Percentiles rank a stretch among this genome's conserved stretches.
phyloP scores from a whole-genome alignment of 306 rosid genomes.

The Vigna unguiculata region DNA sequence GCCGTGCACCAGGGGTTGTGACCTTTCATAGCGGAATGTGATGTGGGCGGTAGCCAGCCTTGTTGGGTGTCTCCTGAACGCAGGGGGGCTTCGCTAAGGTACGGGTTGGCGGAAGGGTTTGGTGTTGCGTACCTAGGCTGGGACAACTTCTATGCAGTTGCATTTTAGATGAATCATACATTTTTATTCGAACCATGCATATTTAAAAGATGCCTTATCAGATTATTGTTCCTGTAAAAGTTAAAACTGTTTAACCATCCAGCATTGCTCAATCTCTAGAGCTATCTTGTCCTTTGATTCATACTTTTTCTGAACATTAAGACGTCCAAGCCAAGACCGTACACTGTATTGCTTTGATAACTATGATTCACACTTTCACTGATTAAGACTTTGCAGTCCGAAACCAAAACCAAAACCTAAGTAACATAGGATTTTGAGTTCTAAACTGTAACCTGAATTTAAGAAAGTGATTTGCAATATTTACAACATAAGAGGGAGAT shows the following conservation, averaged over 20 bases:
- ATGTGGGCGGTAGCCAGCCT: too few relatives aligned
- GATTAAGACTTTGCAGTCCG: too few relatives aligned
- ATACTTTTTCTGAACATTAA: not conserved
- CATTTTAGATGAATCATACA: not conserved
- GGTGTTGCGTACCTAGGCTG: too few relatives aligned
- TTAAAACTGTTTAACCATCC: not conserved
- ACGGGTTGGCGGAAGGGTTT: too few relatives aligned
- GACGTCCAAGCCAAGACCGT: not conserved
- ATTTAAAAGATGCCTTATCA: not conserved
- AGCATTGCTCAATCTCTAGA: too few relatives aligned
- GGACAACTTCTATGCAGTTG: not conserved
- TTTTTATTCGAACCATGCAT: not conserved
- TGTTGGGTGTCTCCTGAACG: too few relatives aligned
- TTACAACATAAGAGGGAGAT: constrained; percentile 2
- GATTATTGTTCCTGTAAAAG: not conserved
- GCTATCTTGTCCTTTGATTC: too few relatives aligned
- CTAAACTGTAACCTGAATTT: constrained; percentile 4
- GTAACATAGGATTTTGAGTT: not conserved
- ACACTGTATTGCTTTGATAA: not conserved
- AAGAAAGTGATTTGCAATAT: constrained; percentile 25
- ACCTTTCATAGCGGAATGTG: too few relatives aligned
- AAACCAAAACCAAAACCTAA: not conserved
- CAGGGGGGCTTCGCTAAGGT: too few relatives aligned
- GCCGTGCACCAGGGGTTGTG: too few relatives aligned
- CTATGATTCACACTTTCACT: too few relatives aligned